These are phyloP conservation scores for Sporisorium exsertum DNA, from an alignment of 1,284 basidiomycete genomes.

Conservation along the genomic window DNA sequence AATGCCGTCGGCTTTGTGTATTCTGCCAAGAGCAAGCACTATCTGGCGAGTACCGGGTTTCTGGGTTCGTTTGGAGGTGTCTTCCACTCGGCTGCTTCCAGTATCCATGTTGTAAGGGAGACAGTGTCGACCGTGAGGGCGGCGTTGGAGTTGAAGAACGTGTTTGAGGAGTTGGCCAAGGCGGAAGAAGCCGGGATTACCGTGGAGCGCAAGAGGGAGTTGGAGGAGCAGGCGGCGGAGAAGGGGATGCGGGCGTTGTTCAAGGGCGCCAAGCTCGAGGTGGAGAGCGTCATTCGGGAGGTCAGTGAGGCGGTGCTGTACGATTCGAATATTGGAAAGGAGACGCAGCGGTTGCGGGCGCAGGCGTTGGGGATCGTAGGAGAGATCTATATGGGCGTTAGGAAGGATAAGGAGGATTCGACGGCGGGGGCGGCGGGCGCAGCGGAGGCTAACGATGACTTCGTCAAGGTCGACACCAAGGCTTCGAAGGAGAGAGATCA, in stretches of 20 bases:
- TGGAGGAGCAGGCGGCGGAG: slow-evolving; percentile 96
- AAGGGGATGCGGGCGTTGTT: slow-evolving; percentile 73
- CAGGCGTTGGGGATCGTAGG: slow-evolving; percentile 62
- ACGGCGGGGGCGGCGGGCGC: not conserved
- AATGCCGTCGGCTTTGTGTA: slow-evolving; percentile 94
- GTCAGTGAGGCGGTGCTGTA: slow-evolving; percentile 87
- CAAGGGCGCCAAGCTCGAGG: slow-evolving; percentile 88
- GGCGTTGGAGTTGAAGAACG: slow-evolving; percentile 78
- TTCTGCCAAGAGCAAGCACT: slow-evolving; percentile 70
- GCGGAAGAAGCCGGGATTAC: slow-evolving; percentile 85
- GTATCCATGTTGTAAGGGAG: slow-evolving; percentile 64
- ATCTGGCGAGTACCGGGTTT: slow-evolving; percentile 61
- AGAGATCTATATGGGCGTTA: slow-evolving; percentile 53
- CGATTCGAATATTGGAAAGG: slow-evolving; percentile 68
- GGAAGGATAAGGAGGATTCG: slow-evolving; percentile 39
- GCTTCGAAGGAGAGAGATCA: slow-evolving; percentile 47
- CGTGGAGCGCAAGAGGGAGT: slow-evolving; percentile 85
- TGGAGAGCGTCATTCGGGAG: slow-evolving; percentile 92
- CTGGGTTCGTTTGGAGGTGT: slow-evolving; percentile 58
- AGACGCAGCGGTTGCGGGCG: slow-evolving; percentile 65
- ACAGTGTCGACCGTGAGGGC: slow-evolving; percentile 66
- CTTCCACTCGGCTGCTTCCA: slow-evolving; percentile 57
- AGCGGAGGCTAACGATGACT: slow-evolving; percentile 42
- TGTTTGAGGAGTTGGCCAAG: slow-evolving; percentile 86
- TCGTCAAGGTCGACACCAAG: slow-evolving; percentile 53